Percentiles rank a stretch among this genome's conserved stretches.
Conservation (phyloP, 2,329 filamentous ascomycete species). For the Ascochyta rabiei region DNA sequence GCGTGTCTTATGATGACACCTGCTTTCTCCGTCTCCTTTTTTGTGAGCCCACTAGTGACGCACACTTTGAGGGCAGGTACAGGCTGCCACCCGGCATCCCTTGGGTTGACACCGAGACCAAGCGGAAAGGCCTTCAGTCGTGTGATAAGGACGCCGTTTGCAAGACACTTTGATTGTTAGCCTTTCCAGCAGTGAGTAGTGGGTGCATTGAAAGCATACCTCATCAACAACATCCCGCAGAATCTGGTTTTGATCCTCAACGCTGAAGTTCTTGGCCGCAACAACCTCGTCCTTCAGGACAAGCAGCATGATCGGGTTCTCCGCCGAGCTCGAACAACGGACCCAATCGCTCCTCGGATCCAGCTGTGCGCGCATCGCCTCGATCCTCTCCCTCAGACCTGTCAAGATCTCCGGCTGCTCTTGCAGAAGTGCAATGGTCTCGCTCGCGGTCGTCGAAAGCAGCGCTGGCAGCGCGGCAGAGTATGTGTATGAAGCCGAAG, state of each 20-base stretch:
- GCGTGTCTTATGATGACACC: conserved; percentile 87
- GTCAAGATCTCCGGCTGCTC: conserved; percentile 81
- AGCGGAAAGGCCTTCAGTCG: conserved; percentile 77
- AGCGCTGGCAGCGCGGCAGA: conserved; percentile 93
- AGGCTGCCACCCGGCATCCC: conserved; percentile 71
- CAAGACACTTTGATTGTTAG: conserved; percentile 66
- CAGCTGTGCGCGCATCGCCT: conserved; percentile 81
- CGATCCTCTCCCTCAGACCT: conserved; percentile 84
- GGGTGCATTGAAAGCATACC: conserved; percentile 60
- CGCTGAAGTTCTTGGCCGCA: conserved; percentile 68
- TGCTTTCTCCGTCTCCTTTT: conserved; percentile 95
- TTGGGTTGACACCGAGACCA: conserved; percentile 64
- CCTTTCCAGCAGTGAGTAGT: conserved; percentile 1
- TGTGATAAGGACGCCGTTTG: conserved; percentile 88
- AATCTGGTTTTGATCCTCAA: conserved; percentile 81
- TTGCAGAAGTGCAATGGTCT: conserved; percentile 85
- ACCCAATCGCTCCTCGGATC: conserved; percentile 96
- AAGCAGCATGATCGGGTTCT: conserved; percentile 88
- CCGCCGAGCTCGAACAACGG: conserved; percentile 74
- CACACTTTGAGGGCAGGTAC: conserved; percentile 89
- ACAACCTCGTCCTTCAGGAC: conserved; percentile 84
- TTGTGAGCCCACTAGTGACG: conserved; percentile 82
- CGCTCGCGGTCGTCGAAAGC: conserved; percentile 92
- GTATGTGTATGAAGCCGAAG: conserved; percentile 90
- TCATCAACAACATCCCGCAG: conserved; percentile 95